Conservation (phyloP, 805 yeast genomes). For the Kuraishia ogatae region DNA sequence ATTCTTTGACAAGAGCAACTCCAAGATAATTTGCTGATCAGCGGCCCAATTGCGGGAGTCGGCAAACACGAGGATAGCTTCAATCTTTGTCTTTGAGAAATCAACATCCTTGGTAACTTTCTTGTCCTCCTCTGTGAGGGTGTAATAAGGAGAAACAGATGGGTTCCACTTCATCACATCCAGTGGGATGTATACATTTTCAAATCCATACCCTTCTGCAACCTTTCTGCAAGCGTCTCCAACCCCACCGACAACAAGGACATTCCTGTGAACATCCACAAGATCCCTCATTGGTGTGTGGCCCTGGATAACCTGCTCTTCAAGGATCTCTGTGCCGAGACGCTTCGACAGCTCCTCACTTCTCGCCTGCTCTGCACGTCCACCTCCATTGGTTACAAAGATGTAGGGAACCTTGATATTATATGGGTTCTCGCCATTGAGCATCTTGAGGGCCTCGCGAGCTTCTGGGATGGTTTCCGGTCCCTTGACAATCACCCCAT, state of each 20-base stretch:
- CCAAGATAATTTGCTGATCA: conserved; percentile 84
- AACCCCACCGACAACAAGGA: conserved; percentile 82
- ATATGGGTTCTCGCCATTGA: conserved; percentile 72
- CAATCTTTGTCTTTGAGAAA: conserved; percentile 58
- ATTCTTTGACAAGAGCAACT: conserved; percentile 61
- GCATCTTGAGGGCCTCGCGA: conserved; percentile 56
- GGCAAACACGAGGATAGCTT: conserved; percentile 83
- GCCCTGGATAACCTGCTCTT: conserved; percentile 83
- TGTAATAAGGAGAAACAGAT: conserved; percentile 77
- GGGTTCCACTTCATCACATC: conserved; percentile 86
- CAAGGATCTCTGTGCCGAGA: conserved; percentile 50
- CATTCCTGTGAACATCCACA: conserved; percentile 58
- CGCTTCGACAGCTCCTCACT: conserved; percentile 62
- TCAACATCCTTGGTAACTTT: conserved; percentile 49
- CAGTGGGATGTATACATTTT: conserved; percentile 72
- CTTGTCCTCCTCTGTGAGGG: conserved; percentile 63
- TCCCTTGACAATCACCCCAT: conserved; percentile 83
- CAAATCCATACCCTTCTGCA: conserved; percentile 78
- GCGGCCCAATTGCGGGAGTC: conserved; percentile 92
- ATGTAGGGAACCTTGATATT: conserved; percentile 76
- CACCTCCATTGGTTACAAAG: conserved; percentile 90
- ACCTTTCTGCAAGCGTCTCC: conserved; percentile 79
- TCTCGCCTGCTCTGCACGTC: conserved; percentile 69
- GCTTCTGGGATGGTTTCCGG: conserved; percentile 82
- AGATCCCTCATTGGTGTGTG: conserved; percentile 91